Evolutionary conservation across 495 filamentous ascomycete species (phyloP), one percentile per base, ranked within the genome.

Genomic region (Penicillium angulare): DNA sequence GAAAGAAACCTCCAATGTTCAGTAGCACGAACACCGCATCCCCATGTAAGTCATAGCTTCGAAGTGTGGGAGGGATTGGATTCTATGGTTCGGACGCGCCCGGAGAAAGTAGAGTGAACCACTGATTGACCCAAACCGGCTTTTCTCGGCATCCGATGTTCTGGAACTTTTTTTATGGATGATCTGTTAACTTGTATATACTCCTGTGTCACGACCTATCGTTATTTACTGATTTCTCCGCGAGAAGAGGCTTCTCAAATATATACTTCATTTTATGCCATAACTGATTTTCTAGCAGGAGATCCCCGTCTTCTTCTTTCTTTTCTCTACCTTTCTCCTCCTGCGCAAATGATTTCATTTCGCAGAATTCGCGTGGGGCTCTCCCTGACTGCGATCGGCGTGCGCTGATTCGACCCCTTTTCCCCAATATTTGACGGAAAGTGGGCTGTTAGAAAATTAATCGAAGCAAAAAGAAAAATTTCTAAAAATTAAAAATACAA

Each of bases 31-130:
- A 41, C 21, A 41, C 38, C 38, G 6, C 38, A 15, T 38, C 38
- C 21, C 21, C 10, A 6, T 9, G 26, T 44, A 18, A 24, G 20
- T 41, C 35, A 32, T 46, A 34, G 23, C n/a, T n/a, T n/a, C n/a
- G n/a, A n/a, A n/a, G n/a, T n/a, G n/a, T 47, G 50, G 40, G 46
- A 59, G 51, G 51, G 45, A 53, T 45, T n/a, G 52, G 56, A 49
- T 52, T 56, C 52, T 53, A 60, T 60, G 52, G 57, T 60, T 56
- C 57, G 57, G 57, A 52, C 57, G 57, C 53, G 52, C 57, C n/a
- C 57, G 59, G 57, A 61, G 52, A 56, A 55, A 52, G 48, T 43
- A n/a, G n/a, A n/a, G n/a, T 43, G 29, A 23, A 46, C 42, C 48
- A 49, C 56, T 46, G 46, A 60, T 43, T 45, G 53, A 36, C 48